Conservation (phyloP, 2,329 filamentous ascomycete species). For the Exutisphaerella laricina region DNA sequence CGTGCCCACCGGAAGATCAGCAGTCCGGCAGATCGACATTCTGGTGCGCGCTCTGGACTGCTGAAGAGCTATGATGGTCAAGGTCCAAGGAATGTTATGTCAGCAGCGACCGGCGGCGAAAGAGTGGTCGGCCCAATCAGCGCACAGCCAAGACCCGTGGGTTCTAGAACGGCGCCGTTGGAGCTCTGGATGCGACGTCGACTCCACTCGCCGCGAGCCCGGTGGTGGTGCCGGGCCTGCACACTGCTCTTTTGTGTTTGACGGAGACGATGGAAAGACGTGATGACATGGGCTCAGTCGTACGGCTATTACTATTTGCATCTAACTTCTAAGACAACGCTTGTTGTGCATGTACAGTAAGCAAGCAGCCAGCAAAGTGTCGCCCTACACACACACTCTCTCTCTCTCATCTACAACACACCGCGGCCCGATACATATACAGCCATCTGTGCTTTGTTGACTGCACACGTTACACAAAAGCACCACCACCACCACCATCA, state of each 20-base stretch:
- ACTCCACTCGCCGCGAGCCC: conserved; percentile 1
- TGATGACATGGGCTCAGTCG: too few species aligned
- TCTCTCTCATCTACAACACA: neutral
- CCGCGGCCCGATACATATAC: neutral
- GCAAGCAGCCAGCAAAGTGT: too few species aligned
- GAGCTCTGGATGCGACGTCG: neutral
- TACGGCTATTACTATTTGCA: too few species aligned
- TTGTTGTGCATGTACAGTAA: too few species aligned
- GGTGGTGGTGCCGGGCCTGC: too few species aligned
- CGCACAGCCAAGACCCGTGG: neutral
- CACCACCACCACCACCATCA: neutral
- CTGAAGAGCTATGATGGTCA: neutral
- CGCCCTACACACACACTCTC: neutral
- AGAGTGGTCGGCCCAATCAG: neutral
- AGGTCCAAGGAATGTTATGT: neutral
- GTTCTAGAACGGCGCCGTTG: neutral
- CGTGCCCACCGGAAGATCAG: too few species aligned
- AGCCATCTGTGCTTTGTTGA: neutral
- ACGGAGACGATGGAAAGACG: too few species aligned
- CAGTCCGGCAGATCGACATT: neutral
- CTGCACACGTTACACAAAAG: conserved; percentile 3
- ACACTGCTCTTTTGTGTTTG: too few species aligned
- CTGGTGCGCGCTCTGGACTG: neutral
- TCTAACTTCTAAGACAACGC: too few species aligned
- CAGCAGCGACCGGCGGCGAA: neutral